Conservation (phyloP, 2,329 filamentous ascomycete species). For the Penicillium thymicola region DNA sequence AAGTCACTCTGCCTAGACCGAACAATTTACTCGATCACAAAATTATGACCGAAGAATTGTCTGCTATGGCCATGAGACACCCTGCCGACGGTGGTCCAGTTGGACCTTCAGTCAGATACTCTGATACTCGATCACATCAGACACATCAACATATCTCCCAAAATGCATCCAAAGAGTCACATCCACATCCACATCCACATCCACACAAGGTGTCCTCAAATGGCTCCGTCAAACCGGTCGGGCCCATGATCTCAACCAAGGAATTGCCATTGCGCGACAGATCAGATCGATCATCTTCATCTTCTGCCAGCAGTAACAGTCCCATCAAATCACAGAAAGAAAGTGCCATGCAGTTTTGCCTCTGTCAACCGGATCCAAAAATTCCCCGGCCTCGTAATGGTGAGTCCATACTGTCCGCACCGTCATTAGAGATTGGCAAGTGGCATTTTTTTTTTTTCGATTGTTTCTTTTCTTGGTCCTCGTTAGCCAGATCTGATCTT, state of each 20-base stretch:
- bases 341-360: conserved; percentile 55
- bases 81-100: conserved; percentile 9
- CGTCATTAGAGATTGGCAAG: conserved; percentile 22
- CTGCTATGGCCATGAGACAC: conserved; percentile 13
- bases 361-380: conserved; percentile 69
- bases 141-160: conserved; percentile 27
- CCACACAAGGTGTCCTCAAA: conserved; percentile 12
- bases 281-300: conserved; percentile 32
- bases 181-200: too few relatives aligned
- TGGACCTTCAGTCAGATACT: conserved; percentile 20
- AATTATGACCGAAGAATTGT: conserved; percentile 38
- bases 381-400: conserved; percentile 69
- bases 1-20: conserved; percentile 31
- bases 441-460: conserved; percentile 14
- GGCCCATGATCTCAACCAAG: conserved; percentile 20
- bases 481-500: not conserved
- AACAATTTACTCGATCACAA: conserved; percentile 42
- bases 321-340: conserved; percentile 39
- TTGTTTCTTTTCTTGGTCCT: conserved; percentile 17
- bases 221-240: conserved; percentile 9
- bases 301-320: conserved; percentile 27
- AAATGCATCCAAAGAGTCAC: conserved; percentile 22
- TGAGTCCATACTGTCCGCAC: conserved; percentile 43
- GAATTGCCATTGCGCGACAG: conserved; percentile 26
- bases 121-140: conserved; percentile 22